phyloP scores from a whole-genome alignment of 1,284 basidiomycete species.

The Cryptococcus wingfieldii region DNA sequence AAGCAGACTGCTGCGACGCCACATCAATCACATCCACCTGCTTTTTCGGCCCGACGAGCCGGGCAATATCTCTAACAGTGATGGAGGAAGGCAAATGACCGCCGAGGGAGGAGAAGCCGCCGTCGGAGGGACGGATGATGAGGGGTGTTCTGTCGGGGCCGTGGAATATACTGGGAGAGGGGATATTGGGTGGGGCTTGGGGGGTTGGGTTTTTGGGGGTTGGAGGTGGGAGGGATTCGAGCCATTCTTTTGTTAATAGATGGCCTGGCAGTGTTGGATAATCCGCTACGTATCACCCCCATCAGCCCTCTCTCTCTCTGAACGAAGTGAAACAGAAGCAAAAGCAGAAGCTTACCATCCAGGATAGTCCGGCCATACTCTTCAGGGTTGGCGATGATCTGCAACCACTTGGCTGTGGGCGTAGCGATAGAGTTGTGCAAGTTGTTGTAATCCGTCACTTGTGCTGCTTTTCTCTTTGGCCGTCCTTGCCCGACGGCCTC shows the following conservation, averaged over 20 bases:
- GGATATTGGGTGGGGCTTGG: too few species aligned
- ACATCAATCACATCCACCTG: conserved; percentile 89
- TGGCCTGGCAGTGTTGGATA: conserved; percentile 11
- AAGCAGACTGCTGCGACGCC: conserved; percentile 69
- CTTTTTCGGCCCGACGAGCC: conserved; percentile 68
- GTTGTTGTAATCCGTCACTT: conserved; percentile 39
- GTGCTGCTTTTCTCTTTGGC: conserved; percentile 40
- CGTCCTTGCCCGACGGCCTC: conserved; percentile 9
- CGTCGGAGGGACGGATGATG: conserved; percentile 36
- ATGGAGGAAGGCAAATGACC: conserved; percentile 42
- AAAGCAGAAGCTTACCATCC: conserved; percentile 20
- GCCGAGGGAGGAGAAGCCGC: conserved; percentile 43
- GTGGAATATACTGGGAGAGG: conserved; percentile 10
- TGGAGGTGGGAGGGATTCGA: conserved; percentile 2
- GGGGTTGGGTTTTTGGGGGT: not conserved
- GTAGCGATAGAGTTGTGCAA: conserved; percentile 46
- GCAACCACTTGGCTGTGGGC: conserved; percentile 45
- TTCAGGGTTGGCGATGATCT: conserved; percentile 43
- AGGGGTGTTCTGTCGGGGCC: conserved; percentile 41
- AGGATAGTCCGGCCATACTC: conserved; percentile 38
- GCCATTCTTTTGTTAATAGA: conserved; percentile 14
- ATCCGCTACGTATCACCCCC: conserved; percentile 8
- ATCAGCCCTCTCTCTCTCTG: not conserved
- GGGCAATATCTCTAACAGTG: conserved; percentile 64
- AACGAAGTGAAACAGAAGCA: not conserved